Evolutionary conservation across 2,329 filamentous ascomycete species (phyloP), one percentile per base, ranked within the genome.

Genomic region (Fusarium newnesense): DNA sequence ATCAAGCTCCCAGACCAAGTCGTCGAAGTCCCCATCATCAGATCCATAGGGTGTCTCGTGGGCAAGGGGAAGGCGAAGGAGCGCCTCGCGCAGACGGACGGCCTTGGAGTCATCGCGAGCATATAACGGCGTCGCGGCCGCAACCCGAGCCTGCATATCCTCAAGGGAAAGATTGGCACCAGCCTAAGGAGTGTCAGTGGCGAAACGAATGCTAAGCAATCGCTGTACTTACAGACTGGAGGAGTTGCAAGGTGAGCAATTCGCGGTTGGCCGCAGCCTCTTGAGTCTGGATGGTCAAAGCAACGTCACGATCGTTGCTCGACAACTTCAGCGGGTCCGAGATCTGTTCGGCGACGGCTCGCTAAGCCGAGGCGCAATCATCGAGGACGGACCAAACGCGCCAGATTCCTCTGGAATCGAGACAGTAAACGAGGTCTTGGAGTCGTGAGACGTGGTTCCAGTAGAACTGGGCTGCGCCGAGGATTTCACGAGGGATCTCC

Each of bases 1-100:
- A 0, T 24, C 2, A 2, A 24, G n/a, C 3, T 15, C 21, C 4
- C 13, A 10, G 3, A n/a, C 16, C 3, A 50, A 13, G 21, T 34
- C 16, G 13, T 34, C n/a, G 9, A 34, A 8, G 0, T 34, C 16
- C 1, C 8, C 11, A 13, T 34, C 15, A 5, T 34, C 30, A 1
- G 28, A 1, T 34, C 16, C 30, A 24, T 7, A 9, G 9, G 30
- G 47, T 4, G 30, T 50, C 21, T 18, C 19, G 10, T 34, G 10
- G 30, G 47, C 47, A 5, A 34, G 0, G 2, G 30, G 47, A 9
- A 34, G 30, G n/a, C 30, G 11, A 34, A 7, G 46, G 4, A 50
- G 46, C 5, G 46, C 30, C 21, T 50, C 34, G 30, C 30, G 47
- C 5, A 34, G 30, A 50, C 47, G 30, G 4, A 34, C 5, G 4